Percentiles rank a stretch among this genome's conserved stretches.
Evolutionary conservation across 495 filamentous ascomycete species (phyloP).

Genomic region (Penicillium macrosclerotiorum): DNA sequence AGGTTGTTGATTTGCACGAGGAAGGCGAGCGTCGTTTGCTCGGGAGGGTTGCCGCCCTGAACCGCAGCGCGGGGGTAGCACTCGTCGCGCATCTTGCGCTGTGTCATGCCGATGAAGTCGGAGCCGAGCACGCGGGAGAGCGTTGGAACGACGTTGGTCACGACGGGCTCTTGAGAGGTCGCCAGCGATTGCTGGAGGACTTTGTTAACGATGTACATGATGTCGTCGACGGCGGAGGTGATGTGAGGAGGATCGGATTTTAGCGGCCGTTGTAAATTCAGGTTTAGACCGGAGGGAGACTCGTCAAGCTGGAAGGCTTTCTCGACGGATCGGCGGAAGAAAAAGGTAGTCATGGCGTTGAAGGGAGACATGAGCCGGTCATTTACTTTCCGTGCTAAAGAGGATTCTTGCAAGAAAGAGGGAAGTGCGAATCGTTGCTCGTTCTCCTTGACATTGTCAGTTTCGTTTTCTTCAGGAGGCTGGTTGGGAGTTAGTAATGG

Average conservation of each 20-base stretch:
- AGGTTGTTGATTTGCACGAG: slow-evolving; percentile 94
- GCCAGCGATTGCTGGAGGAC: slow-evolving; percentile 81
- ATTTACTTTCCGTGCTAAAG: slow-evolving; percentile 70
- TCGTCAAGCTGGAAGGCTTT: slow-evolving; percentile 99
- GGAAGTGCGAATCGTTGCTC: slow-evolving; percentile 51
- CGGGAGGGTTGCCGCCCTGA: slow-evolving; percentile 75
- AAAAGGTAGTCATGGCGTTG: slow-evolving; percentile 87
- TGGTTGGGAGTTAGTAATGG: slow-evolving; percentile 22
- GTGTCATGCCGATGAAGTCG: slow-evolving; percentile 96
- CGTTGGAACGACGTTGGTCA: slow-evolving; percentile 73
- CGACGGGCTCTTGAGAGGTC: slow-evolving; percentile 74
- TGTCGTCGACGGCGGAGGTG: slow-evolving; percentile 93
- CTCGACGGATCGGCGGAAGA: slow-evolving; percentile 92
- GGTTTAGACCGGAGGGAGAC: slow-evolving; percentile 71
- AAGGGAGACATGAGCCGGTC: slow-evolving; percentile 73
- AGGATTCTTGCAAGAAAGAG: slow-evolving; percentile 68
- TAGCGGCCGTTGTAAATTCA: slow-evolving; percentile 67
- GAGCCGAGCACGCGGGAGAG: slow-evolving; percentile 83
- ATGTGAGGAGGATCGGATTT: slow-evolving; percentile 80
- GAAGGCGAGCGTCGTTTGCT: slow-evolving; percentile 80
- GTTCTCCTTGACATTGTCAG: slow-evolving; percentile 26
- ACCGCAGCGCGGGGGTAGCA: slow-evolving; percentile 75
- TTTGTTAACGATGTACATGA: slow-evolving; percentile 98
- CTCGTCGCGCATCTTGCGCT: slow-evolving; percentile 95
- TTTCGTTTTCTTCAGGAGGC: slow-evolving; percentile 22